Conservation (phyloP, 306 rosid species). For the Adenanthera pavonina region DNA sequence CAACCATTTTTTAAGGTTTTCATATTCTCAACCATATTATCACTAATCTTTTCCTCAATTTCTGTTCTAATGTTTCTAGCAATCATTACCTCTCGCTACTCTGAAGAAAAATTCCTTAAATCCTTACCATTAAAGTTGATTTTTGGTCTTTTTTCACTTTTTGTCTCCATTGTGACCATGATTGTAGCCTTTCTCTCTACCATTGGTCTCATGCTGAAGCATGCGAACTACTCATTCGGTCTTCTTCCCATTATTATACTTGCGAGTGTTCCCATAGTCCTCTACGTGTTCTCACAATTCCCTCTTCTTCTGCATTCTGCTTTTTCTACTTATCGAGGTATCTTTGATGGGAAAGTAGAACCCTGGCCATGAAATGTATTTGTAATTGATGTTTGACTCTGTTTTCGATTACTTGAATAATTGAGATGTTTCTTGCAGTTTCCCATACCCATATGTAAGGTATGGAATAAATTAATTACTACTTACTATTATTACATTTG, state of each 20-base stretch:
- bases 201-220: background rate
- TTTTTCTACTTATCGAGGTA: background rate
- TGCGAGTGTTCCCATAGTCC: background rate
- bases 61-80: slow-evolving; percentile 4
- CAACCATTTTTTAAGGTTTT: background rate
- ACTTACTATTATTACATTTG: no score
- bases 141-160: background rate
- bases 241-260: background rate
- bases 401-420: background rate
- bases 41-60: slow-evolving; percentile 6
- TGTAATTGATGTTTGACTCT: background rate
- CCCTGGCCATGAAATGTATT: background rate
- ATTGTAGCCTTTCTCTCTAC: slow-evolving; percentile 2
- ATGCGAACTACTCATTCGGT: background rate
- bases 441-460: no score
- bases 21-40: background rate
- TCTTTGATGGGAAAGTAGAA: slow-evolving; percentile 4
- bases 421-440: background rate
- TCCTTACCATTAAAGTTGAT: background rate
- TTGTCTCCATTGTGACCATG: slow-evolving; percentile 3
- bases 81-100: background rate
- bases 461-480: no score
- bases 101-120: slow-evolving; percentile 8
- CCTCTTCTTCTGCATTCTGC: background rate
- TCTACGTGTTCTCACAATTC: background rate